Base-by-base conservation (phyloP, 2,329 filamentous ascomycete genomes). In the Didymosphaeria variabile region DNA sequence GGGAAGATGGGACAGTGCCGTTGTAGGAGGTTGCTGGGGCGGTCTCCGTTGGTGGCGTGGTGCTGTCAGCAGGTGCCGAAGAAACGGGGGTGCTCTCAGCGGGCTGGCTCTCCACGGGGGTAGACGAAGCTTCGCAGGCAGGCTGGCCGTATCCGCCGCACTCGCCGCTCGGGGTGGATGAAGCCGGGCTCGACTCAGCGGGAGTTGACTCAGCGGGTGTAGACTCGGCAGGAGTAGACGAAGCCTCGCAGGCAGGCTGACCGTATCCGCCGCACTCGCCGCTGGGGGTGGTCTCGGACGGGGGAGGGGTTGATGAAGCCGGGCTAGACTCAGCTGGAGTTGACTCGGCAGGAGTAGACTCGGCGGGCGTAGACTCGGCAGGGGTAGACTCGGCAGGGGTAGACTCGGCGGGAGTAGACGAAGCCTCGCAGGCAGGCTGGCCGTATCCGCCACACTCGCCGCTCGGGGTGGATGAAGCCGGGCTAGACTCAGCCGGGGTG, bases 41-140 rank as follows among this genome's bases (percentile, higher is more conserved):
- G n/a, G 54, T 57, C 29, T 40, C 57, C 21, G 62, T 53, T 42
- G 38, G 10, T 29, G 38, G 34, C 13, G 19, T 29, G 15, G 61
- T 57, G 15, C 55, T 50, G 23, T 58, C 61, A 40, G 61, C 60
- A 10, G 60, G 58, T 29, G 68, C 58, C 21, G 61, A 56, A 46
- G 60, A 32, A 17, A 63, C 58, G 17, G 65, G 57, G n/a, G 62
- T 56, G n/a, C 63, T 58, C 32, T 63, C 53, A 45, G 57, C 54
- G 36, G 61, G 36, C 55, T 38, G 45, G 55, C 59, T 61, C 57
- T 62, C 36, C 12, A 57, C 49, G 17, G 60, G 58, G 44, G 62
- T 54, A 29, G 36, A 17, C 58, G 34, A 12, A 26, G 26, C 12
- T 46, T 60, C 55, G 26, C 64, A 64, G 40, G 57, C 42, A n/a